Evolutionary conservation across 257 asterid genomes (phyloP).

Genomic region (Fraxinus cuspidata): DNA sequence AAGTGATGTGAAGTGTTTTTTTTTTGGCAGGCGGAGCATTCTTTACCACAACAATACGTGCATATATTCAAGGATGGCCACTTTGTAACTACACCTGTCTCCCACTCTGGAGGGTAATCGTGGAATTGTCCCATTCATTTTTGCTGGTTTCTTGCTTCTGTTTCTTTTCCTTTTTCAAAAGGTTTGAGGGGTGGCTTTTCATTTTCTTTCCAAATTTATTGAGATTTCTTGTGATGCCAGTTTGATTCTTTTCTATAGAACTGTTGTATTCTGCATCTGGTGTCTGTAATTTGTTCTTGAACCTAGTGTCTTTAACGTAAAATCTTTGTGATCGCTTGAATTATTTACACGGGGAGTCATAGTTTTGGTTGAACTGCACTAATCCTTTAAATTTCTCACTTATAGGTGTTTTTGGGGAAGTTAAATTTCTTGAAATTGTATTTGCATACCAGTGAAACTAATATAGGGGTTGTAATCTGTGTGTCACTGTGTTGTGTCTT

Average conservation of each 20-base stretch:
- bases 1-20: background rate
- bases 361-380: background rate
- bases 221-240: slow-evolving; percentile 7
- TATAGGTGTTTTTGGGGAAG: background rate
- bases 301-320: background rate
- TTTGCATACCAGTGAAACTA: background rate
- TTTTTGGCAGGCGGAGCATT: slow-evolving; percentile 71
- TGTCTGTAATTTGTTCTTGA: slow-evolving; percentile 17
- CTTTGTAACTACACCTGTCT: slow-evolving; percentile 75
- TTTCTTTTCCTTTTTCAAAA: slow-evolving; percentile 20
- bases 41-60: slow-evolving; percentile 88
- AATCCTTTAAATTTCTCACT: background rate
- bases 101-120: slow-evolving; percentile 87
- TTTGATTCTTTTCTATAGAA: background rate
- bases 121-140: slow-evolving; percentile 4
- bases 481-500: no score
- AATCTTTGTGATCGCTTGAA: background rate
- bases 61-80: slow-evolving; percentile 80
- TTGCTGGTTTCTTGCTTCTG: slow-evolving; percentile 22
- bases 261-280: slow-evolving; percentile 29
- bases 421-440: background rate
- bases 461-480: background rate
- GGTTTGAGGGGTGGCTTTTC: slow-evolving; percentile 24
- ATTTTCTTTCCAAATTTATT: slow-evolving; percentile 8
- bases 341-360: background rate